phyloP scores from a whole-genome alignment of 768 basidiomycete genomes.

The Boletus vermiculosoides region DNA sequence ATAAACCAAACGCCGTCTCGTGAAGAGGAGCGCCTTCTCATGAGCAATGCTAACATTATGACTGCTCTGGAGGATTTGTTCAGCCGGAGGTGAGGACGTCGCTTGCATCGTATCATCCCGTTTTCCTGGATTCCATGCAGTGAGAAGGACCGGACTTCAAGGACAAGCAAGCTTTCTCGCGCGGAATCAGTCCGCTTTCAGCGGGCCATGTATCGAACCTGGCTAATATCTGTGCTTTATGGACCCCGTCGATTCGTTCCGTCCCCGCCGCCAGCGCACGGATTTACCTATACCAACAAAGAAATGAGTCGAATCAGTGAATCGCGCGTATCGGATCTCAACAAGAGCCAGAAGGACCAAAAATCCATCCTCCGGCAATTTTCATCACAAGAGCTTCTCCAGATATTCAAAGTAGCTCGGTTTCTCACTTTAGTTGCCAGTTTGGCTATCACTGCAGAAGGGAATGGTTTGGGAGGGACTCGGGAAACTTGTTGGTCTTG shows the following conservation, averaged over 20 bases:
- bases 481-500: not conserved
- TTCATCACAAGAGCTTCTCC: too few relatives aligned
- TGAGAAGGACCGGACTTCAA: constrained; percentile 12
- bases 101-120: too few relatives aligned
- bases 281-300: not conserved
- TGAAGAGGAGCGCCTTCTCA: constrained; percentile 26
- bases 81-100: constrained; percentile 31
- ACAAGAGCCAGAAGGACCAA: too few relatives aligned
- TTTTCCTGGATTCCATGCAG: not conserved
- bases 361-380: too few relatives aligned
- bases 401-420: too few relatives aligned
- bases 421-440: not conserved
- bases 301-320: too few relatives aligned
- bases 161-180: constrained; percentile 27
- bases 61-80: constrained; percentile 36
- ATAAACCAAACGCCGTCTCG: constrained; percentile 16
- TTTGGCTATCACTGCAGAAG: not conserved
- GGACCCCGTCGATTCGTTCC: not conserved
- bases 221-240: constrained; percentile 18
- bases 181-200: constrained; percentile 33
- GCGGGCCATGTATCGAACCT: constrained; percentile 29
- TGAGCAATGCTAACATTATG: constrained; percentile 23
- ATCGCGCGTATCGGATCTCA: not conserved
- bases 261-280: too few relatives aligned
- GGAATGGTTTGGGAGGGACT: not conserved